phyloP scores from a whole-genome alignment of 2,329 filamentous ascomycete genomes.

The Aspergillus clavatus region DNA sequence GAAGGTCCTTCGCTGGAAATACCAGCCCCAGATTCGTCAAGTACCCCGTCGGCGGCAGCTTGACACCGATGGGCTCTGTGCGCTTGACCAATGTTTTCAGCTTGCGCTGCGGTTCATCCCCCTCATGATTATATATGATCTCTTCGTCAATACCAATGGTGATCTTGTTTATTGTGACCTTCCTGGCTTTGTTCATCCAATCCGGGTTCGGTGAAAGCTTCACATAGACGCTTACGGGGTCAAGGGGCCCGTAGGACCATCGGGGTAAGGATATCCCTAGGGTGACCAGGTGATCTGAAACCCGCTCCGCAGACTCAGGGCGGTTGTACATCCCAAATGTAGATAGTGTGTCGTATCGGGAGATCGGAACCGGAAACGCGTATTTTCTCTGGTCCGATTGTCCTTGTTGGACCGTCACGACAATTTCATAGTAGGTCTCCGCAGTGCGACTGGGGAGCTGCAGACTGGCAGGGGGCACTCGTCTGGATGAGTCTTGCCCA shows the following conservation, averaged over 20 bases:
- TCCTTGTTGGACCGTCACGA: slow-evolving; percentile 92
- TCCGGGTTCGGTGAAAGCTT: slow-evolving; percentile 88
- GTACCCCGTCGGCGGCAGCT: slow-evolving; percentile 85
- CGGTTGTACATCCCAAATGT: slow-evolving; percentile 99
- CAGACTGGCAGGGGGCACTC: slow-evolving; percentile 87
- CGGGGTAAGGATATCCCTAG: slow-evolving; percentile 86
- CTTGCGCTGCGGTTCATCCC: slow-evolving; percentile 88
- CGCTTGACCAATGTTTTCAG: slow-evolving; percentile 82
- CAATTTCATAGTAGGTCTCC: slow-evolving; percentile 94
- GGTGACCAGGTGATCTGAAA: slow-evolving; percentile 85
- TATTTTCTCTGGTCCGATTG: slow-evolving; percentile 84
- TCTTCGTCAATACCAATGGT: slow-evolving; percentile 94
- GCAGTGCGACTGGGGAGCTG: slow-evolving; percentile 89
- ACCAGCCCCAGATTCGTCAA: slow-evolving; percentile 87
- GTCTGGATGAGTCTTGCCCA: slow-evolving; percentile 80
- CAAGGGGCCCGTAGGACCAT: slow-evolving; percentile 93
- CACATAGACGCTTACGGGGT: slow-evolving; percentile 94
- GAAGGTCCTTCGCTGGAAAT: slow-evolving; percentile 82
- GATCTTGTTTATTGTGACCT: slow-evolving; percentile 90
- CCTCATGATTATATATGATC: slow-evolving; percentile 97
- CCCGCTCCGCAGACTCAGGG: slow-evolving; percentile 79
- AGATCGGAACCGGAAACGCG: slow-evolving; percentile 81
- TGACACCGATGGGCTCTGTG: slow-evolving; percentile 73
- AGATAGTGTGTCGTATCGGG: slow-evolving; percentile 91
- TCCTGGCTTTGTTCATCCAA: slow-evolving; percentile 83